Evolutionary conservation across 2,329 filamentous ascomycete genomes (phyloP).

Genomic region (Knufia petricola): DNA sequence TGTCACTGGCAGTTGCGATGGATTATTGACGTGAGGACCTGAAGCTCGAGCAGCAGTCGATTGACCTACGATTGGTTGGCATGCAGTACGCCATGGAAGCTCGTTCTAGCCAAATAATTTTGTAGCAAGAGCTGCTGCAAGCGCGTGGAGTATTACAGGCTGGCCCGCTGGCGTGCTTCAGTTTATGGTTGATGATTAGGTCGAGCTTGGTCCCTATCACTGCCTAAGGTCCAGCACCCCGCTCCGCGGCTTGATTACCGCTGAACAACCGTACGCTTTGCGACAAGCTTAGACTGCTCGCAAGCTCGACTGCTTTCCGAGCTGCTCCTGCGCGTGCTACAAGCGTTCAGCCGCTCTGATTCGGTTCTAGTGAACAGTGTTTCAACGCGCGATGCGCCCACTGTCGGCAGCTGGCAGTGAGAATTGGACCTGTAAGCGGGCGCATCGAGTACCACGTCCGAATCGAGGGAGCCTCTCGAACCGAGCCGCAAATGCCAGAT

Average conservation of each 20-base stretch:
- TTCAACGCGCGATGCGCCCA: constrained; percentile 2
- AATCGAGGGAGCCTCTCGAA: constrained; percentile 3
- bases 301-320: neutral
- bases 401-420: neutral
- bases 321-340: neutral
- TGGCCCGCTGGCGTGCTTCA: too few relatives aligned
- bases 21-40: neutral
- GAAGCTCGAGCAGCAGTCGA: too few relatives aligned
- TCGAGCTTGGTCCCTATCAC: too few relatives aligned
- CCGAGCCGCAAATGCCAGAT: constrained; percentile 21
- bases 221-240: too few relatives aligned
- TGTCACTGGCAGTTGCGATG: neutral
- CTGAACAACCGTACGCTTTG: neutral
- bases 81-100: too few relatives aligned
- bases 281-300: neutral
- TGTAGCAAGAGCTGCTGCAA: too few relatives aligned
- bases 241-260: too few relatives aligned
- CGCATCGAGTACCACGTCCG: neutral
- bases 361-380: neutral
- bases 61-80: too few relatives aligned
- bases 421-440: neutral
- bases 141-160: too few relatives aligned
- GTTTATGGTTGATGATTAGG: too few relatives aligned
- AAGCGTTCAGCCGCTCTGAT: neutral
- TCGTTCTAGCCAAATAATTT: too few relatives aligned